phyloP scores from a whole-genome alignment of 768 basidiomycete genomes.

The Tubosaeta sp. region DNA sequence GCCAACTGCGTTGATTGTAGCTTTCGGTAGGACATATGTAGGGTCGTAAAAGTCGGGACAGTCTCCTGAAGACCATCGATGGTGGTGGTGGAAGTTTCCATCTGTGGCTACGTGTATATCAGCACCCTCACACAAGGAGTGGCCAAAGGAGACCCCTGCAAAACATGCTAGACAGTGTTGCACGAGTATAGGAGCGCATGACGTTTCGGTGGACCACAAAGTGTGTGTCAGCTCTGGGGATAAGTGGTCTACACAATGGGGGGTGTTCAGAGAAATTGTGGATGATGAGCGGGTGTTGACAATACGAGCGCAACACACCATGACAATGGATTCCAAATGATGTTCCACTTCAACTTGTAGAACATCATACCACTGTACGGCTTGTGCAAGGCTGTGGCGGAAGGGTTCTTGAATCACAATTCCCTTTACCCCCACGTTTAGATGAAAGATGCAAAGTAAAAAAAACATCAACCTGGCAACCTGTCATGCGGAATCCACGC shows the following conservation, averaged over 20 bases:
- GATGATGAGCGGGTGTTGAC: no score
- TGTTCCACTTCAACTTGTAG: background rate
- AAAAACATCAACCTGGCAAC: no score
- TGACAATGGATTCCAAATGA: background rate
- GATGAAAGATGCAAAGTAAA: background rate
- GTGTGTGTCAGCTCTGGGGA: background rate
- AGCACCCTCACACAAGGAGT: background rate
- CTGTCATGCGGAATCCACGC: no score
- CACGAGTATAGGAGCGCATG: background rate
- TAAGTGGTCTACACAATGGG: background rate
- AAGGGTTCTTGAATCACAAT: background rate
- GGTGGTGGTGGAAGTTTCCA: background rate
- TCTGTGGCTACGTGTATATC: background rate
- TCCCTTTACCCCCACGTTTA: background rate
- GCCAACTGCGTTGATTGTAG: background rate
- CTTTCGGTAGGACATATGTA: background rate
- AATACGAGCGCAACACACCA: background rate
- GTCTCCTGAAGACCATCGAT: background rate
- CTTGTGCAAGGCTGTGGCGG: background rate
- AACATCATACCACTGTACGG: background rate
- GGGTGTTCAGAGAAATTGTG: background rate
- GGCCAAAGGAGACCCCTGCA: background rate
- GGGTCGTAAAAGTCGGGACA: background rate
- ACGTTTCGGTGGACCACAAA: background rate
- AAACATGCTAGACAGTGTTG: background rate